These are phyloP conservation scores for Solanum paucissectum DNA, from an alignment of 257 asterid genomes.

Conservation along the genomic window DNA sequence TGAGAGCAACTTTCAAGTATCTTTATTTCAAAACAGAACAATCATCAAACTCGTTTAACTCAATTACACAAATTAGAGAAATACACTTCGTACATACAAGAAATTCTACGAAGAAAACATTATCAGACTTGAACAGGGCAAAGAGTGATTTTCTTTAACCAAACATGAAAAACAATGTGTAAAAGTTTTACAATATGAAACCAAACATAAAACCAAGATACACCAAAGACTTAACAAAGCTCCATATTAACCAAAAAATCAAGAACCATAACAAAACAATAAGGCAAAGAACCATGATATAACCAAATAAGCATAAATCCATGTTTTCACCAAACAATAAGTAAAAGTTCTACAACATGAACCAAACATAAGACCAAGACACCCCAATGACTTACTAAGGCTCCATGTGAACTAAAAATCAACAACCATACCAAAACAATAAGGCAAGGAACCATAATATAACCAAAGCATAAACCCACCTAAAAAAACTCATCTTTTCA, in stretches of 20 bases:
- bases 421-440: background rate
- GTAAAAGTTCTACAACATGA: background rate
- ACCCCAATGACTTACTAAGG: background rate
- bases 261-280: background rate
- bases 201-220: too few relatives aligned
- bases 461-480: too few relatives aligned
- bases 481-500: too few relatives aligned
- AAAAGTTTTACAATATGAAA: too few relatives aligned
- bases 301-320: too few relatives aligned
- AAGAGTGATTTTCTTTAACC: background rate
- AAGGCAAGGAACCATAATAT: too few relatives aligned
- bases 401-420: too few relatives aligned
- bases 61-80: background rate
- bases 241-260: too few relatives aligned
- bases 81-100: background rate
- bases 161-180: too few relatives aligned
- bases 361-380: background rate
- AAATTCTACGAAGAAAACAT: background rate
- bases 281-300: too few relatives aligned
- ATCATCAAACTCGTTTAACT: background rate
- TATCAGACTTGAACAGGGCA: background rate
- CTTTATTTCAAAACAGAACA: background rate
- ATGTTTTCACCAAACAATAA: background rate
- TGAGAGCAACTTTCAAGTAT: background rate
- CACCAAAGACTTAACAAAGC: too few relatives aligned